Percentiles rank a stretch among this genome's conserved stretches.
These are phyloP conservation scores for Babesia gibsoni DNA, from an alignment of 169 alveolate species.

Conservation along the genomic window DNA sequence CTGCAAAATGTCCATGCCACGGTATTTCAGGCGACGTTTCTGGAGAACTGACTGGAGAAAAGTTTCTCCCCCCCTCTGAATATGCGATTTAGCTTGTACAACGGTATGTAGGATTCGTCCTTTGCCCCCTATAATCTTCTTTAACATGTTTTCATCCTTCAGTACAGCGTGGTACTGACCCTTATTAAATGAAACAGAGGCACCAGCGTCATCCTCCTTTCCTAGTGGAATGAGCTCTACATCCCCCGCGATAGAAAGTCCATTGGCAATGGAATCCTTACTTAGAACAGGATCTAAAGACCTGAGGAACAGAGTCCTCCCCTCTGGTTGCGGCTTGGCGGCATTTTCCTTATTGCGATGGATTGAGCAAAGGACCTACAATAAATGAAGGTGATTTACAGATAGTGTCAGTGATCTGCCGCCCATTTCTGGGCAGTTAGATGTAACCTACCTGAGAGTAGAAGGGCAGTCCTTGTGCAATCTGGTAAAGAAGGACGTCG, in stretches of 20 bases:
- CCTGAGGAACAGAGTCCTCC: slow-evolving; percentile 19
- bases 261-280: background rate
- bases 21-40: slow-evolving; percentile 10
- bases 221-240: background rate
- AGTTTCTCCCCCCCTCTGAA: background rate
- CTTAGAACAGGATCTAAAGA: slow-evolving; percentile 31
- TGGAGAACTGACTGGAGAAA: background rate
- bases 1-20: slow-evolving; percentile 46
- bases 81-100: slow-evolving; percentile 6
- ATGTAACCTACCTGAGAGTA: slow-evolving; percentile 51
- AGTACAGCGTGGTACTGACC: slow-evolving; percentile 10
- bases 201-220: background rate
- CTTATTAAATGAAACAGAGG: background rate
- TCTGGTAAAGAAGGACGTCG: slow-evolving; percentile 8
- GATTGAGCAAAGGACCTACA: slow-evolving; percentile 16
- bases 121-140: background rate
- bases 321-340: background rate
- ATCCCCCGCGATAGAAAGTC: background rate
- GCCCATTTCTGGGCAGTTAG: too few relatives aligned
- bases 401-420: background rate
- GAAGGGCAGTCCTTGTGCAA: slow-evolving; percentile 29
- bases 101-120: background rate
- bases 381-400: background rate
- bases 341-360: background rate
- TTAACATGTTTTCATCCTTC: background rate